phyloP scores from a whole-genome alignment of 331 rosid species.

The Ulmus americana region DNA sequence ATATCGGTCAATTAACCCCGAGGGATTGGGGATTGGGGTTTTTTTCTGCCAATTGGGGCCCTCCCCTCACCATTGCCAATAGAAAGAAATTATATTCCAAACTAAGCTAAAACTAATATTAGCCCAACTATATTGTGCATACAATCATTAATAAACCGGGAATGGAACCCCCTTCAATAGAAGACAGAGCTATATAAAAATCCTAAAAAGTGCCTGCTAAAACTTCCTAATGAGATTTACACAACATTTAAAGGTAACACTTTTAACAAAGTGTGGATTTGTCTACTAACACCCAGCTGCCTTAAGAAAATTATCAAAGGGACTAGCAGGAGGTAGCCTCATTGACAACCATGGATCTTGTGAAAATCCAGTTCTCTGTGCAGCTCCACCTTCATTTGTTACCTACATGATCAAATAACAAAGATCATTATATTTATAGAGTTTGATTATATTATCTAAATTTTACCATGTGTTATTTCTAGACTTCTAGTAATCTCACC shows the following conservation, averaged over 20 bases:
- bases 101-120: neutral
- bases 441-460: neutral
- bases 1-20: too few relatives aligned
- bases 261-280: slow-evolving; percentile 5
- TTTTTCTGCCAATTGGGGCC: too few relatives aligned
- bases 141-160: neutral
- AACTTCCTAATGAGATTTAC: slow-evolving; percentile 30
- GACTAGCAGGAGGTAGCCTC: slow-evolving; percentile 96
- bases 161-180: neutral
- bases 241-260: slow-evolving; percentile 11
- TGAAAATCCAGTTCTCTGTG: slow-evolving; percentile 25
- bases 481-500: slow-evolving; percentile 30
- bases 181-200: neutral
- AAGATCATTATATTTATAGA: neutral
- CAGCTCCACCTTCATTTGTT: slow-evolving; percentile 27
- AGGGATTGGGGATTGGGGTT: too few relatives aligned
- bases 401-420: slow-evolving; percentile 28
- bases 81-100: neutral
- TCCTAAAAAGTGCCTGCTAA: neutral
- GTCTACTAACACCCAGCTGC: slow-evolving; percentile 75
- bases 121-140: slow-evolving; percentile 8
- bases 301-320: slow-evolving; percentile 90
- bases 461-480: neutral
- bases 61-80: too few relatives aligned
- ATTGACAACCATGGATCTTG: slow-evolving; percentile 56